A percentile compares a stretch with the other conserved stretches of the same genome.
Evolutionary conservation across 2,329 filamentous ascomycete species (phyloP).

Genomic region (Davidsoniella virescens): DNA sequence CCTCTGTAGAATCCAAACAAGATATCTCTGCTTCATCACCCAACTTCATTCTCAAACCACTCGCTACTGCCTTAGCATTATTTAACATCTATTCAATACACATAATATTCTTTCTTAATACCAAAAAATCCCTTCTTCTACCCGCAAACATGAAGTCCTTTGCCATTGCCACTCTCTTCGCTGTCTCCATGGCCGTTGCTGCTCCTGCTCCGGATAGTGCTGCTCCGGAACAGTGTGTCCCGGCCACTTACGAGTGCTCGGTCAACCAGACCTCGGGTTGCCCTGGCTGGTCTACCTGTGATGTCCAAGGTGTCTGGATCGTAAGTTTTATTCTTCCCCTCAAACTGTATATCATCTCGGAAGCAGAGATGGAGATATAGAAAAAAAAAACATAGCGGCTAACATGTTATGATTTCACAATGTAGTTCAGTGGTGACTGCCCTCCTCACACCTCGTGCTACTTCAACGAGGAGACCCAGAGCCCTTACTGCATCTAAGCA

Average conservation of each 20-base stretch:
- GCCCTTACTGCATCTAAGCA: conserved; percentile 23
- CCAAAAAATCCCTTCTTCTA: not conserved
- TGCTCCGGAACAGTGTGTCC: conserved; percentile 17
- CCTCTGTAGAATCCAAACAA: too few species aligned
- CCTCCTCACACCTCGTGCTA: conserved; percentile 23
- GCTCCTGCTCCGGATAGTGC: conserved; percentile 1
- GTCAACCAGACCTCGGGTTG: conserved; percentile 10
- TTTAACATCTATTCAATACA: not conserved
- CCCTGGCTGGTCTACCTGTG: conserved; percentile 22
- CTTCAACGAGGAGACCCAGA: conserved; percentile 21
- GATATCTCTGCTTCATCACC: too few species aligned
- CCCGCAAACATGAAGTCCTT: not conserved
- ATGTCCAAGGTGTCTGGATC: conserved; percentile 18
- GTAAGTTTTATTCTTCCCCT: conserved; percentile 18
- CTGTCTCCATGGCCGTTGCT: not conserved
- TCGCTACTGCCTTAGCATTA: too few species aligned
- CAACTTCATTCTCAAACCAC: too few species aligned
- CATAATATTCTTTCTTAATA: not conserved
- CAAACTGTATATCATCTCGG: not conserved
- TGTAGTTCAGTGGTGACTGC: conserved; percentile 21
- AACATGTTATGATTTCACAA: conserved; percentile 1
- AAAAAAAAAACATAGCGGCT: not conserved
- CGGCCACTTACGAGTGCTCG: conserved; percentile 22
- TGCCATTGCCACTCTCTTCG: not conserved
- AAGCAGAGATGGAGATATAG: not conserved